Conservation (phyloP, 805 yeast species). For the Barnettozyma pratensis region DNA sequence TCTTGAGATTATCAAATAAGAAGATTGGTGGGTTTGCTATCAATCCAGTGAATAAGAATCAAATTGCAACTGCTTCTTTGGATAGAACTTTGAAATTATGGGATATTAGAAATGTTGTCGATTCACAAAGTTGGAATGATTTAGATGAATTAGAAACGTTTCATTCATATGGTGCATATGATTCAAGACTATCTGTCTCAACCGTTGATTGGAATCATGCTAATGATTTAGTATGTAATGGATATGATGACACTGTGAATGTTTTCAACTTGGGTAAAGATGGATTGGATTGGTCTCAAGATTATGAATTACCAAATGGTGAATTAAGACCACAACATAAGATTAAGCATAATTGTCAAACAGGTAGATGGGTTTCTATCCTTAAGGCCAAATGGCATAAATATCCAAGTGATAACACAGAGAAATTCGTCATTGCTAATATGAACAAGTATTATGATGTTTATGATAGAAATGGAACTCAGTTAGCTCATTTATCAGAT, state of each 20-base stretch:
- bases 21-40: constrained; percentile 87
- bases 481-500: constrained; percentile 67
- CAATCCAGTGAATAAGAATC: constrained; percentile 61
- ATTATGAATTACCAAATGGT: constrained; percentile 13
- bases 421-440: constrained; percentile 87
- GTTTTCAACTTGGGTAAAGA: constrained; percentile 51
- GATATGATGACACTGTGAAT: constrained; percentile 82
- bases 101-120: constrained; percentile 64
- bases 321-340: constrained; percentile 56
- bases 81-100: constrained; percentile 82
- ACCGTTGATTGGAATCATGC: constrained; percentile 72
- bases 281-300: constrained; percentile 16
- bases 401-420: constrained; percentile 61
- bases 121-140: constrained; percentile 51
- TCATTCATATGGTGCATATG: constrained; percentile 48
- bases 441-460: constrained; percentile 88
- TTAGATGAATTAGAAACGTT: constrained; percentile 36
- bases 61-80: constrained; percentile 82
- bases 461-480: constrained; percentile 70
- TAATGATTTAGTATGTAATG: constrained; percentile 77
- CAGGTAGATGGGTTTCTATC: constrained; percentile 96
- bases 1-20: constrained; percentile 66
- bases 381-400: constrained; percentile 84
- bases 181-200: constrained; percentile 73
- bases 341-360: constrained; percentile 87